These are phyloP conservation scores for Colletotrichum sidae DNA, from an alignment of 2,329 filamentous ascomycete species.

Conservation along the genomic window DNA sequence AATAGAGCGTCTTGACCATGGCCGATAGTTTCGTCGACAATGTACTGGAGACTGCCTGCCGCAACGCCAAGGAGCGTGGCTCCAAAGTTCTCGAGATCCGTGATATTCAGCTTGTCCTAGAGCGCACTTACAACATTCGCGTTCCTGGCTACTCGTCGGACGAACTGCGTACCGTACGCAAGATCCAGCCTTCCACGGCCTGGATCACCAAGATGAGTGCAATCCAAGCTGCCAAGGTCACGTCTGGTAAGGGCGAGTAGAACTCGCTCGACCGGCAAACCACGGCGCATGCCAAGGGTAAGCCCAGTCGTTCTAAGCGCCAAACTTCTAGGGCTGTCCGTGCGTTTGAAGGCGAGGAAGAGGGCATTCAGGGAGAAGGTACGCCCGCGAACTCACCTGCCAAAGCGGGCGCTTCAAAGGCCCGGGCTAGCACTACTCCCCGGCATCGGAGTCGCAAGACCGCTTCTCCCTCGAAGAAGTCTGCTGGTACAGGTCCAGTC, in stretches of 20 bases:
- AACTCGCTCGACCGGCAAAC: slow-evolving; percentile 39
- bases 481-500: background rate
- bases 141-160: slow-evolving; percentile 96
- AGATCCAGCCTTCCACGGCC: slow-evolving; percentile 86
- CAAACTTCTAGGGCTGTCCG: slow-evolving; percentile 15
- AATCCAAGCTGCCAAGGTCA: slow-evolving; percentile 91
- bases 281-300: slow-evolving; percentile 10
- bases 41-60: slow-evolving; percentile 87
- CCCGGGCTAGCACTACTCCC: background rate
- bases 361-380: background rate
- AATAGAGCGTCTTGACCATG: slow-evolving; percentile 84
- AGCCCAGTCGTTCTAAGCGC: slow-evolving; percentile 6
- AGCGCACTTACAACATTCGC: slow-evolving; percentile 88
- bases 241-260: slow-evolving; percentile 69
- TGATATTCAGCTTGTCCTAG: slow-evolving; percentile 84
- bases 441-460: slow-evolving; percentile 10
- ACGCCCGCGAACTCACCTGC: slow-evolving; percentile 1
- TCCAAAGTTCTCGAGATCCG: slow-evolving; percentile 91
- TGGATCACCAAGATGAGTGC: slow-evolving; percentile 99
- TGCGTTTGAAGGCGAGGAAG: slow-evolving; percentile 14
- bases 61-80: slow-evolving; percentile 91
- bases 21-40: slow-evolving; percentile 96
- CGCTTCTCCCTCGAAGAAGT: slow-evolving; percentile 3
- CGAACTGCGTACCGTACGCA: slow-evolving; percentile 92
- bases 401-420: background rate